These are phyloP conservation scores for Psilocybe sp. DNA, from an alignment of 768 basidiomycete genomes.

Conservation along the genomic window DNA sequence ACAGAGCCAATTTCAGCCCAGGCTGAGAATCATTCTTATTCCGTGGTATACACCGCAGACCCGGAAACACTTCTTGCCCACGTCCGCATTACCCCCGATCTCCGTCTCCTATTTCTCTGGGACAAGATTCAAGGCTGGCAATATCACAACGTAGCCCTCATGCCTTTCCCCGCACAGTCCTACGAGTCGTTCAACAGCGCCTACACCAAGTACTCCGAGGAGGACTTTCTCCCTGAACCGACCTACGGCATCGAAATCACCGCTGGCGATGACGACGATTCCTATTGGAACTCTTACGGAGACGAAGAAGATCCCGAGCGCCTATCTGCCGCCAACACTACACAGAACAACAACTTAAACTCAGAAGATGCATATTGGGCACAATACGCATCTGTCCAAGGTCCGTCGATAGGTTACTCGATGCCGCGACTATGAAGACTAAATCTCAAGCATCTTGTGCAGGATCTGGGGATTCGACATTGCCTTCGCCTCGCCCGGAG, in stretches of 20 bases:
- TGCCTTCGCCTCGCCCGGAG: slow-evolving; percentile 46
- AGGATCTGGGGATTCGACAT: slow-evolving; percentile 74
- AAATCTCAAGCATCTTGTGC: neutral
- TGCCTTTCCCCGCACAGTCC: slow-evolving; percentile 63
- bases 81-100: slow-evolving; percentile 42
- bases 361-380: slow-evolving; percentile 75
- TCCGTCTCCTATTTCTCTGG: slow-evolving; percentile 72
- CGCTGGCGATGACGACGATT: slow-evolving; percentile 44
- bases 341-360: slow-evolving; percentile 17
- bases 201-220: slow-evolving; percentile 22
- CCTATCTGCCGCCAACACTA: slow-evolving; percentile 9
- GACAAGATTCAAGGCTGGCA: slow-evolving; percentile 53
- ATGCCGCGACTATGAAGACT: too few species aligned
- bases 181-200: slow-evolving; percentile 28
- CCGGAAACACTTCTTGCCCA: slow-evolving; percentile 55
- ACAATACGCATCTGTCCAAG: slow-evolving; percentile 67
- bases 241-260: slow-evolving; percentile 9
- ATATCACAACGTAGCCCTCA: slow-evolving; percentile 65
- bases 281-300: slow-evolving; percentile 71
- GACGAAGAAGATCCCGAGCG: slow-evolving; percentile 30
- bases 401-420: slow-evolving; percentile 29
- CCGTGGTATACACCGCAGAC: slow-evolving; percentile 40
- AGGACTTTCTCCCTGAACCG: slow-evolving; percentile 31
- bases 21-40: slow-evolving; percentile 13
- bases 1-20: slow-evolving; percentile 11